Percentiles rank a stretch among this genome's conserved stretches.
These are phyloP conservation scores for Circinella umbellata DNA, from an alignment of 371 early-diverging fungal genomes.

Conservation along the genomic window DNA sequence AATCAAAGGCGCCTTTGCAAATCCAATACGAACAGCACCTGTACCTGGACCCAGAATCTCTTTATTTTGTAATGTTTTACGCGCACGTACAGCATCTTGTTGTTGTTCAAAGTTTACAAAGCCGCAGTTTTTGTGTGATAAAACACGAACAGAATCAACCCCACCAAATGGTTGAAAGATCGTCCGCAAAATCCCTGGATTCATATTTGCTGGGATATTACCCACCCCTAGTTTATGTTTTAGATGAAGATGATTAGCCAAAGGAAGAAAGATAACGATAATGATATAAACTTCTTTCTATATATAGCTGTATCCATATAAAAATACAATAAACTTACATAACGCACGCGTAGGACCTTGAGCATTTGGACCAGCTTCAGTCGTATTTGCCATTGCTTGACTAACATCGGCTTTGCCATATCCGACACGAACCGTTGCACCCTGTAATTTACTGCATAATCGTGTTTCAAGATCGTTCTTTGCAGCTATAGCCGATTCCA, in stretches of 20 bases:
- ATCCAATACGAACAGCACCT: constrained; percentile 86
- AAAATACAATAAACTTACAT: constrained; percentile 33
- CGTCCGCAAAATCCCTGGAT: constrained; percentile 74
- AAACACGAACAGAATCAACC: constrained; percentile 92
- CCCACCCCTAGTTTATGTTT: constrained; percentile 77
- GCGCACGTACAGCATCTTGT: constrained; percentile 91
- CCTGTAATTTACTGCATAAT: constrained; percentile 26
- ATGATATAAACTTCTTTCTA: no score
- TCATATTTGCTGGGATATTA: constrained; percentile 86
- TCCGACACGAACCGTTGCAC: constrained; percentile 36
- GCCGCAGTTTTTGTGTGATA: constrained; percentile 97
- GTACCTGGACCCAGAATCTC: constrained; percentile 86
- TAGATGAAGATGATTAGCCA: neutral
- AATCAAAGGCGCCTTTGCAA: constrained; percentile 75
- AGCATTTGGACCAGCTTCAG: constrained; percentile 58
- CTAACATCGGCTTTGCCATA: constrained; percentile 46
- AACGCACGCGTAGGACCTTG: constrained; percentile 50
- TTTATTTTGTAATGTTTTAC: constrained; percentile 85
- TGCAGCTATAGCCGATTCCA: constrained; percentile 43
- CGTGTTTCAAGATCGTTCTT: constrained; percentile 38
- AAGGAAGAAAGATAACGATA: no score
- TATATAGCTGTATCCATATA: no score
- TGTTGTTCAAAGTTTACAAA: constrained; percentile 92
- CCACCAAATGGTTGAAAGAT: constrained; percentile 86
- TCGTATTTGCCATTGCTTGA: constrained; percentile 40